A percentile compares a stretch with the other conserved stretches of the same genome.
These are phyloP conservation scores for Brettanomyces naardenensis DNA, from an alignment of 805 yeast genomes.

Conservation along the genomic window DNA sequence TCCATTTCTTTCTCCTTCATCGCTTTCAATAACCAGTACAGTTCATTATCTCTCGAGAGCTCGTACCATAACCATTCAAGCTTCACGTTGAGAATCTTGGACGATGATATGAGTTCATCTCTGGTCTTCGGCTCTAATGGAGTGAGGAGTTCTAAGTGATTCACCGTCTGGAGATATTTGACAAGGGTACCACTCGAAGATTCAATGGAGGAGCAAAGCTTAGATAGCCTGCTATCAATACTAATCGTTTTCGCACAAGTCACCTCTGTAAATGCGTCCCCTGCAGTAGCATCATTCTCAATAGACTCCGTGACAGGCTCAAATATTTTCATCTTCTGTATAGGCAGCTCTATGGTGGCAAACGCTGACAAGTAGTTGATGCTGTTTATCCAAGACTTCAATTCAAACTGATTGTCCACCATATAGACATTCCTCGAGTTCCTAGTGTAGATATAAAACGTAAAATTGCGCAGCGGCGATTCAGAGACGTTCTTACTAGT, in stretches of 20 bases:
- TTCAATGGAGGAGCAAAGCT: conserved; percentile 7
- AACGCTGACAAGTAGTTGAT: conserved; percentile 44
- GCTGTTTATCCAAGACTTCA: conserved; percentile 50
- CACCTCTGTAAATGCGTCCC: not conserved
- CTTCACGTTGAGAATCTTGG: conserved; percentile 40
- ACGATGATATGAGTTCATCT: conserved; percentile 37
- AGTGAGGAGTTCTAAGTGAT: conserved; percentile 37
- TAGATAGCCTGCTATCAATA: not conserved
- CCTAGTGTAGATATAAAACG: conserved; percentile 34
- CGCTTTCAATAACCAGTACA: not conserved
- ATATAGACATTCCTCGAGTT: conserved; percentile 32
- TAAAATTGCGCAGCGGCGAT: conserved; percentile 7
- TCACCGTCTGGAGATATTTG: conserved; percentile 27
- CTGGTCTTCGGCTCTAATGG: conserved; percentile 50
- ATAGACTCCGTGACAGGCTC: not conserved
- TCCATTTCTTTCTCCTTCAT: too few species aligned
- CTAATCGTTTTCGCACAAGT: not conserved
- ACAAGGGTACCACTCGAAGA: conserved; percentile 29
- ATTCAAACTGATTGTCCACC: conserved; percentile 37
- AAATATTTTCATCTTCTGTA: conserved; percentile 19
- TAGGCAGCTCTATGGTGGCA: conserved; percentile 24
- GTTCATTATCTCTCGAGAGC: conserved; percentile 14
- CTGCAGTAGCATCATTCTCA: not conserved
- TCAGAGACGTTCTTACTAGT: not conserved
- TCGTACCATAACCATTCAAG: conserved; percentile 55